These are phyloP conservation scores for Camelina laxa DNA, from an alignment of 345 rosid genomes.

Conservation along the genomic window DNA sequence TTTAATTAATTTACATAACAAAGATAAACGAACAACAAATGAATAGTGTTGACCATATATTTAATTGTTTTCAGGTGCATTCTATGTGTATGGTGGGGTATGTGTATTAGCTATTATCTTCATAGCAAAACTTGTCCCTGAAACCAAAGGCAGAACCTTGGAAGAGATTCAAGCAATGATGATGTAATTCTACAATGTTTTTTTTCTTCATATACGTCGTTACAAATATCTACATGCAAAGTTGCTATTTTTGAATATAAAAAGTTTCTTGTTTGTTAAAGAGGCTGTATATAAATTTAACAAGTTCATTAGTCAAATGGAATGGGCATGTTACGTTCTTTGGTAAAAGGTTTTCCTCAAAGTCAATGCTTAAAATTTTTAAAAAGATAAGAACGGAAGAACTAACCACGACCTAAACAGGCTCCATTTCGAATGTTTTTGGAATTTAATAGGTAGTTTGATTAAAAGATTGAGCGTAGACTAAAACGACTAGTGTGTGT, in stretches of 20 bases:
- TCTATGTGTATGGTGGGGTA: slow-evolving; percentile 47
- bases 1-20: not conserved
- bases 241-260: not conserved
- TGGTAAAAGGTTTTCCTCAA: too few species aligned
- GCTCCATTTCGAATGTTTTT: too few species aligned
- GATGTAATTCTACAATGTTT: slow-evolving; percentile 10
- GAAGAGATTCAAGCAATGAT: slow-evolving; percentile 58
- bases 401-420: too few species aligned
- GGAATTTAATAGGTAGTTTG: too few species aligned
- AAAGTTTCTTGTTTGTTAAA: too few species aligned
- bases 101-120: slow-evolving; percentile 48
- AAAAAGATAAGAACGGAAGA: too few species aligned
- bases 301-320: too few species aligned
- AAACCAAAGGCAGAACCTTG: slow-evolving; percentile 56
- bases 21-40: not conserved
- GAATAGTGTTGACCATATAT: not conserved
- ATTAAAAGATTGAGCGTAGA: too few species aligned
- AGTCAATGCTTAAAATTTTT: too few species aligned
- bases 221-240: not conserved
- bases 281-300: too few species aligned
- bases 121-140: slow-evolving; percentile 53
- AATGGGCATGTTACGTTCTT: too few species aligned
- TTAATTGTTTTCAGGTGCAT: slow-evolving; percentile 43
- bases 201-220: not conserved
- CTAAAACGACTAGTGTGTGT: too few species aligned